Evolutionary conservation across 1,139 yeast genomes (phyloP).

Genomic region (Debaryomyces singareniensis): DNA sequence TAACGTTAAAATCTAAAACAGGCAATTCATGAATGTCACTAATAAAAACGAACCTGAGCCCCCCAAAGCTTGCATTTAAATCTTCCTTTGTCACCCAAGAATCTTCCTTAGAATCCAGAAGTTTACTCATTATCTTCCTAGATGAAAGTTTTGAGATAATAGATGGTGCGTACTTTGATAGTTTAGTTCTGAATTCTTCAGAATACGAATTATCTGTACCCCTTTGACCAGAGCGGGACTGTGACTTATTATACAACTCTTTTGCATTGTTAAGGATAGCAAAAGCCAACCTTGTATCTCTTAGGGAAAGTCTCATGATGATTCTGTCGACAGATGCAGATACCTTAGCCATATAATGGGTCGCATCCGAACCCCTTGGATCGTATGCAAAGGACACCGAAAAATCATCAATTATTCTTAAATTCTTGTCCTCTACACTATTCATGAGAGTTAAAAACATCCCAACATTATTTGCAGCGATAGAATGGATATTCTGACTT

Average conservation of each 20-base stretch:
- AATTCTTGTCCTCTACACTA: slow-evolving; percentile 47
- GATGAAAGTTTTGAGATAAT: slow-evolving; percentile 34
- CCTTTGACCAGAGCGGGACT: not conserved
- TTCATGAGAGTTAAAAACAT: slow-evolving; percentile 82
- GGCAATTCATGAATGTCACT: slow-evolving; percentile 96
- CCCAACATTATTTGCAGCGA: slow-evolving; percentile 77
- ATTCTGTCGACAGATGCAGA: slow-evolving; percentile 77
- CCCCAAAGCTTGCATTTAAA: slow-evolving; percentile 66
- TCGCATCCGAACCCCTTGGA: slow-evolving; percentile 54
- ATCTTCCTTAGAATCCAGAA: slow-evolving; percentile 14
- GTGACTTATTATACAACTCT: slow-evolving; percentile 30
- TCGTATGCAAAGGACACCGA: slow-evolving; percentile 74
- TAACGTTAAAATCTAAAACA: slow-evolving; percentile 70
- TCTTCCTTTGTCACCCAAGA: slow-evolving; percentile 65
- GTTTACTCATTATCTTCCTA: slow-evolving; percentile 4
- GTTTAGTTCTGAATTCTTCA: slow-evolving; percentile 52
- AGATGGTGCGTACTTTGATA: slow-evolving; percentile 65
- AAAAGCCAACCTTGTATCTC: slow-evolving; percentile 81
- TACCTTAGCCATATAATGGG: slow-evolving; percentile 54
- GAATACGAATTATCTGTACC: slow-evolving; percentile 29
- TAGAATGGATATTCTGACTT: slow-evolving; percentile 57
- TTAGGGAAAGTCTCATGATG: slow-evolving; percentile 70
- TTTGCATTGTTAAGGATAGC: slow-evolving; percentile 69
- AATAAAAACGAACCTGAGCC: slow-evolving; percentile 77
- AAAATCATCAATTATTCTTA: slow-evolving; percentile 84